A percentile compares a stretch with the other conserved stretches of the same genome.
phyloP scores from a whole-genome alignment of 192 early-diverging fungal species.

The Piromyces sp. region DNA sequence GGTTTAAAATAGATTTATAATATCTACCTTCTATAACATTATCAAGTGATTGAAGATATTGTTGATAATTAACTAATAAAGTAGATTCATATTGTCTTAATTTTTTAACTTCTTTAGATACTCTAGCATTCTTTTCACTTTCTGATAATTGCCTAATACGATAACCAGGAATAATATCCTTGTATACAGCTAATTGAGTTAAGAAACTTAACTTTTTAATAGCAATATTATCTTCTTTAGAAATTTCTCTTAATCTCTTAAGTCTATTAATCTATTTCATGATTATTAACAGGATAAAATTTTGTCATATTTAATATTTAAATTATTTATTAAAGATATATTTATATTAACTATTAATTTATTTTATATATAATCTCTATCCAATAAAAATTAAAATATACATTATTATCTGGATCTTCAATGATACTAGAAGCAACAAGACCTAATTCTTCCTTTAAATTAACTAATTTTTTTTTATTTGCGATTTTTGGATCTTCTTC shows the following conservation, averaged over 20 bases:
- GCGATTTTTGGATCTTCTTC: background rate
- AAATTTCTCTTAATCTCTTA: slow-evolving; percentile 46
- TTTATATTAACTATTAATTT: no score
- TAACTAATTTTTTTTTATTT: slow-evolving; percentile 3
- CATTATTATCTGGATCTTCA: slow-evolving; percentile 63
- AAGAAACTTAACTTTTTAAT: slow-evolving; percentile 62
- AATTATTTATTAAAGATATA: slow-evolving; percentile 1
- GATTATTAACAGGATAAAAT: no score
- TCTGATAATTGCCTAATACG: slow-evolving; percentile 75
- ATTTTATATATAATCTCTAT: no score
- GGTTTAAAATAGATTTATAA: no score
- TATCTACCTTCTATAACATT: slow-evolving; percentile 14
- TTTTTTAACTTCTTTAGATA: slow-evolving; percentile 80
- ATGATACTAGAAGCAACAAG: slow-evolving; percentile 56
- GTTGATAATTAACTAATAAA: slow-evolving; percentile 66
- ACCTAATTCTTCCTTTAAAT: slow-evolving; percentile 55
- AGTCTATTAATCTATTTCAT: slow-evolving; percentile 41
- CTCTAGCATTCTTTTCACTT: slow-evolving; percentile 50
- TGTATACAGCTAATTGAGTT: slow-evolving; percentile 81
- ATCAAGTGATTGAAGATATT: slow-evolving; percentile 63
- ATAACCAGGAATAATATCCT: slow-evolving; percentile 90
- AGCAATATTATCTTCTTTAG: slow-evolving; percentile 36
- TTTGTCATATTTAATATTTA: background rate
- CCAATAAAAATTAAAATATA: no score
- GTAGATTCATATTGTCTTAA: slow-evolving; percentile 71